Conservation (phyloP, 2,329 filamentous ascomycete genomes). For the Aspergillus glaucus region DNA sequence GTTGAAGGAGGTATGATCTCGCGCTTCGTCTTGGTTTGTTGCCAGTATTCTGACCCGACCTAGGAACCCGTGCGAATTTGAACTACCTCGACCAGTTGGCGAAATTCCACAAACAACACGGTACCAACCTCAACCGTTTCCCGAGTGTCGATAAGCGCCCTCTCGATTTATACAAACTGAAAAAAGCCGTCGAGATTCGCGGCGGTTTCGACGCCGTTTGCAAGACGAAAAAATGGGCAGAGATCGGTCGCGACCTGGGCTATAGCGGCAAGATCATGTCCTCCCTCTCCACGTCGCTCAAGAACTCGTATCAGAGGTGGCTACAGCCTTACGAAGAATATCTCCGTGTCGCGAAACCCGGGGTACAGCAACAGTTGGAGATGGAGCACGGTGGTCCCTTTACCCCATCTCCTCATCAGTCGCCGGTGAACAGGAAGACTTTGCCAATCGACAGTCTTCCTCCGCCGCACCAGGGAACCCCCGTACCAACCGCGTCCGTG, state of each 20-base stretch:
- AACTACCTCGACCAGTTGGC: slow-evolving; percentile 91
- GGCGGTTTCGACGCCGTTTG: slow-evolving; percentile 96
- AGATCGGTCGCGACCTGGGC: slow-evolving; percentile 90
- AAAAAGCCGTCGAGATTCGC: slow-evolving; percentile 90
- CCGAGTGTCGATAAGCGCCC: slow-evolving; percentile 97
- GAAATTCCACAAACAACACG: slow-evolving; percentile 96
- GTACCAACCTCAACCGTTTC: slow-evolving; percentile 85
- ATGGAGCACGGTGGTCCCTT: slow-evolving; percentile 87
- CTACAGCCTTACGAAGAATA: slow-evolving; percentile 96
- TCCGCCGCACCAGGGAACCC: slow-evolving; percentile 57
- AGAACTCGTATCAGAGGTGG: slow-evolving; percentile 97
- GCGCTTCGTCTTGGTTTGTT: slow-evolving; percentile 21
- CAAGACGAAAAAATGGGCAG: slow-evolving; percentile 97
- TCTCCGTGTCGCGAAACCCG: slow-evolving; percentile 79
- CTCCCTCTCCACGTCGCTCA: slow-evolving; percentile 90
- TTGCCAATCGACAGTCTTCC: slow-evolving; percentile 36
- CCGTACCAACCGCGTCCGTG: slow-evolving; percentile 53
- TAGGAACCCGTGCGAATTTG: slow-evolving; percentile 88
- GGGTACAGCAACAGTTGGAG: slow-evolving; percentile 93
- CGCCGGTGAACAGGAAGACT: slow-evolving; percentile 57
- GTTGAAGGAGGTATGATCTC: slow-evolving; percentile 79
- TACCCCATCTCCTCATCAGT: slow-evolving; percentile 69
- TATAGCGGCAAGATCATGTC: slow-evolving; percentile 99
- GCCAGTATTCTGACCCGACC: slow-evolving; percentile 34
- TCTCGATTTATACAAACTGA: slow-evolving; percentile 87